Evolutionary conservation across 768 basidiomycete species (phyloP), one percentile per base, ranked within the genome.

Genomic region (Daedalea quercina): DNA sequence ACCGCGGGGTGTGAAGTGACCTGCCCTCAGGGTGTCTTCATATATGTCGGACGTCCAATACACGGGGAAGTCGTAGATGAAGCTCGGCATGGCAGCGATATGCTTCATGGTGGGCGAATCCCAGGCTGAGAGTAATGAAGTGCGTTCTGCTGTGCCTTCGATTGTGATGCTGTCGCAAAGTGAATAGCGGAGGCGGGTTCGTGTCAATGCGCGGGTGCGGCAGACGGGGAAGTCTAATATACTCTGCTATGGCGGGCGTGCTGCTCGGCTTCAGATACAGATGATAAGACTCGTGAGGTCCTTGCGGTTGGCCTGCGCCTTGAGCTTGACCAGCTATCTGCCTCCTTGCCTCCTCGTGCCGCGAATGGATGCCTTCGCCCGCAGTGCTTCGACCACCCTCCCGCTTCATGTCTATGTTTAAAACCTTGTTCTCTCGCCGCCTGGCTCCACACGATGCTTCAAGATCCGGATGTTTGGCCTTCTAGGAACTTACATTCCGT

Each of bases 321-420:
- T 47, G n/a, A n/a, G n/a, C n/a, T n/a, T n/a, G 48, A 20, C 44
- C 53, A 45, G 37, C 17, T 49, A 47, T 31, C 44, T 48, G 59
- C 59, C 63, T 58, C 61, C 60, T 56, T 57, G 59, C 51, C 55
- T 58, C 57, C 63, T 54, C 63, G 63, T 64, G 63, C 61, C 63
- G 40, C 54, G 59, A 55, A 54, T 53, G 60, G 63, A 41, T 35
- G 46, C 45, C 43, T 33, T 51, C 50, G 9, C 20, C 45, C 26
- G 47, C 17, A 20, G 47, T 49, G 34, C 47, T 49, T 33, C 33
- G 24, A 11, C 33, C 33, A 49, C 31, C 23, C 46, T 34, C 24
- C 24, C 9, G 11, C n/a, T 17, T 17, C 46, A 33, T 26, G 37
- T 15, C 15, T 15, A 40, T 35, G 37, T 40, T 15, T 40, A 40